Conservation (phyloP, 495 filamentous ascomycete genomes). For the Rhypophila decipiens region DNA sequence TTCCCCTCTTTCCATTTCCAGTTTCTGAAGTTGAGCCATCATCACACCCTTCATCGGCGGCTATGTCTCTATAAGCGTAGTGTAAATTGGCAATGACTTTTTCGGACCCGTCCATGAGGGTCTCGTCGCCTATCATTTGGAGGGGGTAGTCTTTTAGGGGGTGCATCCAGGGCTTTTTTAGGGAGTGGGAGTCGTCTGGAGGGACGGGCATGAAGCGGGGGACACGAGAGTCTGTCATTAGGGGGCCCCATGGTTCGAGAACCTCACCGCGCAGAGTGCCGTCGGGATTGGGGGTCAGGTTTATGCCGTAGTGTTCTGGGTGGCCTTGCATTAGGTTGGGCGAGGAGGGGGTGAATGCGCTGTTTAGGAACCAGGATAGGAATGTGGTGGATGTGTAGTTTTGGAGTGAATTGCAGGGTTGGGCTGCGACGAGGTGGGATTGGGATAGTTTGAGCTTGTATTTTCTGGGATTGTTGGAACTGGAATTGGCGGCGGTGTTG, state of each 20-base stretch:
- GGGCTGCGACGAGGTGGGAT: not conserved
- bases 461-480: conserved; percentile 1
- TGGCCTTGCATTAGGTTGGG: conserved; percentile 5
- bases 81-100: conserved; percentile 13
- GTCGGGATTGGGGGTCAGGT: conserved; percentile 2
- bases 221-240: conserved; percentile 10
- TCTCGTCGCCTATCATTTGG: conserved; percentile 8
- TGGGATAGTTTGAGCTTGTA: not conserved
- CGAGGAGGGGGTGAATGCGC: conserved; percentile 13
- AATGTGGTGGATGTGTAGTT: conserved; percentile 13
- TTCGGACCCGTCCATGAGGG: conserved; percentile 11
- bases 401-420: not conserved
- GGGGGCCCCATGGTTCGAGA: conserved; percentile 17
- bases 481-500: conserved; percentile 5
- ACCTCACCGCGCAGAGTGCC: conserved; percentile 9
- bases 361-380: conserved; percentile 10
- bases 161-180: conserved; percentile 13
- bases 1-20: not conserved
- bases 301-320: conserved; percentile 17
- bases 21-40: too few relatives aligned
- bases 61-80: conserved; percentile 14
- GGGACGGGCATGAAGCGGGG: conserved; percentile 7
- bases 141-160: conserved; percentile 7
- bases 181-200: too few relatives aligned
- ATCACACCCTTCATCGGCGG: too few relatives aligned